Conservation (phyloP, 73 alveolate species). For the Paraurostyla sp. region DNA sequence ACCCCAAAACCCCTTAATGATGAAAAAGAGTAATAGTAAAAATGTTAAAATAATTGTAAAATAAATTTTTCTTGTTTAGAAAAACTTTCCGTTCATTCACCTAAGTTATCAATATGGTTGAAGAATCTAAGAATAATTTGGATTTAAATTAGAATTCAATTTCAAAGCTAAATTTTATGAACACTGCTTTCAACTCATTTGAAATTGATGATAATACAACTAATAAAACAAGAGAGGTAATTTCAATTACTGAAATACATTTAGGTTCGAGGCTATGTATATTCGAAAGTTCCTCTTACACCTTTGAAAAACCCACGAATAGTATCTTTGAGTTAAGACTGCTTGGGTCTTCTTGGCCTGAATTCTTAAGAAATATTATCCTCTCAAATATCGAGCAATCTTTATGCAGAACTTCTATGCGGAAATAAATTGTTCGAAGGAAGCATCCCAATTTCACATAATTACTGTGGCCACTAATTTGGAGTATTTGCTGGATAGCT, state of each 20-base stretch:
- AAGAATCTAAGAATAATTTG: background rate
- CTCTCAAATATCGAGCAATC: background rate
- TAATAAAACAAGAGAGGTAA: constrained; percentile 46
- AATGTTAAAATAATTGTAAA: constrained; percentile 6
- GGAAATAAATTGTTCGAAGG: constrained; percentile 72
- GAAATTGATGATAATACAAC: constrained; percentile 6
- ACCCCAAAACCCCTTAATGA: constrained; percentile 53
- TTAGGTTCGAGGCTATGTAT: constrained; percentile 44
- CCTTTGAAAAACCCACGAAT: constrained; percentile 71
- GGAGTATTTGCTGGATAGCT: constrained; percentile 86
- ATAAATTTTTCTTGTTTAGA: background rate
- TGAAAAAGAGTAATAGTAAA: background rate
- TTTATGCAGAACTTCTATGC: constrained; percentile 64
- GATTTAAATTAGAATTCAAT: background rate
- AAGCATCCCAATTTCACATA: constrained; percentile 76
- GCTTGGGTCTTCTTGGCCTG: constrained; percentile 4
- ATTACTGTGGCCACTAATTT: constrained; percentile 87
- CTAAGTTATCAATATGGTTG: background rate
- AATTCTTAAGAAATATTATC: background rate
- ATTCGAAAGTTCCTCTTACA: constrained; percentile 46
- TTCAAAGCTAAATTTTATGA: constrained; percentile 29
- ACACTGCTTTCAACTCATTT: constrained; percentile 16
- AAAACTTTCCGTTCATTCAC: background rate
- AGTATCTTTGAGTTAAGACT: background rate
- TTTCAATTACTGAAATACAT: background rate